Base-by-base conservation (phyloP, 2,329 filamentous ascomycete genomes). In the Cladosporium sp. region DNA sequence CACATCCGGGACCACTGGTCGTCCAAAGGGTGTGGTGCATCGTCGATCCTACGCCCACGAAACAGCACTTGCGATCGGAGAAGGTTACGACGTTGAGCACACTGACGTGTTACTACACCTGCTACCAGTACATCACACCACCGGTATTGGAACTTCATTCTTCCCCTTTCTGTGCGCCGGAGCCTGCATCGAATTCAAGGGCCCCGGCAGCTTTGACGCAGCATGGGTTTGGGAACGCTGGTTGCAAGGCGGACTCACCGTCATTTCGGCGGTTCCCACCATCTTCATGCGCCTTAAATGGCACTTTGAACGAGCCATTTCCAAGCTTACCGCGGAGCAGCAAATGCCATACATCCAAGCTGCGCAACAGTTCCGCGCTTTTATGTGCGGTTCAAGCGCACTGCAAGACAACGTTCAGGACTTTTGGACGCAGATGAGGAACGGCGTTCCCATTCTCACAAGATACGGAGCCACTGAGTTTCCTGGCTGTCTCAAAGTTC, bases 261-360 rank as follows among this genome's bases (percentile, higher is more conserved):
- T 73, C 64, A 73, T 74, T 59, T 69, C 72, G 59, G 72, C 69
- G 12, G 72, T 74, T 1, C 72, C 72, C 4, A 74, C 72, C 1
- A 72, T 74, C 36, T 74, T 73, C 58, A 65, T 68, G 2, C 65
- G 69, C 1, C 54, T 74, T 6, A 66, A 72, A 20, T 68, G 72
- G 44, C 69, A 72, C 40, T 68, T 63, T 44, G 61, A 68, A 50
- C 60, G 54, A 11, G 49, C n/a, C 1, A 37, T 70, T 22, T 40
- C 51, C 2, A 65, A 64, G 40, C 50, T 66, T 12, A 36, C 49
- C 29, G 22, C 17, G 38, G 32, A 34, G 18, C 7, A 41, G 55
- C 56, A 60, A 62, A 13, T 34, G 6, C 32, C 32, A 36, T 75
- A 74, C 58, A 61, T 69, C 29, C 61, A 65, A n/a, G 72, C 67